Percentiles rank a stretch among this genome's conserved stretches.
Conservation (phyloP, 225 moss, liverwort and hornwort species). For the Thuidium tamariscinum region DNA sequence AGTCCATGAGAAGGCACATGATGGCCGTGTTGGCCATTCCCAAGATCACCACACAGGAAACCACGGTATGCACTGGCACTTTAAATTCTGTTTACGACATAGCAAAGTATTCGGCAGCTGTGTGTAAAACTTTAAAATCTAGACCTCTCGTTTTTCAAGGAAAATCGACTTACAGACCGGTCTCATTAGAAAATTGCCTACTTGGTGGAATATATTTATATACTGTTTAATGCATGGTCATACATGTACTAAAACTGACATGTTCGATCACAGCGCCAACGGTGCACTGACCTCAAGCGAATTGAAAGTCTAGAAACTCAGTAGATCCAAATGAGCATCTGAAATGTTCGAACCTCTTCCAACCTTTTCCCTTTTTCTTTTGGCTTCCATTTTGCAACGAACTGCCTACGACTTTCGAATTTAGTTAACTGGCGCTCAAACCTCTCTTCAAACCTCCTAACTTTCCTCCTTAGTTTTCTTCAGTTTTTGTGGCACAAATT, state of each 20-base stretch:
- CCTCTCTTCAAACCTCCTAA: neutral
- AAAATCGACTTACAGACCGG: neutral
- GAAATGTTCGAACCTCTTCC: neutral
- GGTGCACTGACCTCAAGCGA: neutral
- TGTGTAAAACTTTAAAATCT: neutral
- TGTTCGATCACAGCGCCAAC: neutral
- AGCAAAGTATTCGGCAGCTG: neutral
- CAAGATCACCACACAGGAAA: constrained; percentile 6
- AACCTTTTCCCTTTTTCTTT: neutral
- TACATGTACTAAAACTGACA: neutral
- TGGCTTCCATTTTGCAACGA: neutral
- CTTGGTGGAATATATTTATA: neutral
- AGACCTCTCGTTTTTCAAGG: neutral
- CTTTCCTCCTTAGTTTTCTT: neutral
- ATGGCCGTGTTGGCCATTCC: constrained; percentile 37
- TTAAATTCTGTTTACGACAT: neutral
- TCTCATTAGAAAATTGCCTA: neutral
- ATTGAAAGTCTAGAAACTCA: neutral
- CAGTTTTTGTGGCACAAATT: neutral
- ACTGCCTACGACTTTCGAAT: neutral
- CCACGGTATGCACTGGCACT: neutral
- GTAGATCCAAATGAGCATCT: neutral
- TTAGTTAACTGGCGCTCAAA: neutral
- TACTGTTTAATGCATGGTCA: neutral
- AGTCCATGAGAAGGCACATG: constrained; percentile 39